Evolutionary conservation across 306 rosid genomes (phyloP), one percentile per base, ranked within the genome.

Genomic region (Begonia fuchsioides): DNA sequence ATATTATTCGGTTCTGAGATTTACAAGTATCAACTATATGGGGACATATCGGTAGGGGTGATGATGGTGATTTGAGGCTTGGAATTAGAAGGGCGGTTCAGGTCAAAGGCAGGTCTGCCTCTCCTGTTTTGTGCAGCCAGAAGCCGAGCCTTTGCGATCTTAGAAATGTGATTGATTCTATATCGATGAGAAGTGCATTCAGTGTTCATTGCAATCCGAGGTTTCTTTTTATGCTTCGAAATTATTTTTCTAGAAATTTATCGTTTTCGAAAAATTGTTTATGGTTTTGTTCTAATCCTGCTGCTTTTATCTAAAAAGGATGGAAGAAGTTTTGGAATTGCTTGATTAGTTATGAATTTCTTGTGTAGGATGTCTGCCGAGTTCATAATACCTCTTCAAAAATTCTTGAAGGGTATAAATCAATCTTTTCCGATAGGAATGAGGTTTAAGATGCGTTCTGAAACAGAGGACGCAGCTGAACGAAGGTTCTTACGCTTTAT

Each of bases 61-160:
- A 82, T 5, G 94, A 92, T 59, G 98, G 98, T 50, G 96, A 71
- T 19, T 56, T 92, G 69, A 76, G 98, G 56, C 64, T 92, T 16
- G 98, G 98, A 48, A 80, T 92, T 56, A 79, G 98, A 13, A 75
- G 96, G 68, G 98, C 96, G 3, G 67, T 71, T 44, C 98, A 82
- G 44, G 65, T 85, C 49, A 92, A 92, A 82, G 70, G 68, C 44
- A 57, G 74, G 13, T 68, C 79, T 48, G 32, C 71, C 39, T 66
- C 68, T 58, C 73, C 76, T 9, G 62, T 63, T 55, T 61, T 73
- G 16, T 49, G 73, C 45, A 68, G 78, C 56, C 87, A 61, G 69
- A 85, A 75, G 50, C 50, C 77, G 59, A 82, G 59, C 61, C 65
- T 65, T 32, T 65, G 76, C 51, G 47, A 75, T 43, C 52, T 75